Evolutionary conservation across 2,329 filamentous ascomycete genomes (phyloP).

Genomic region (Alternaria alternata): DNA sequence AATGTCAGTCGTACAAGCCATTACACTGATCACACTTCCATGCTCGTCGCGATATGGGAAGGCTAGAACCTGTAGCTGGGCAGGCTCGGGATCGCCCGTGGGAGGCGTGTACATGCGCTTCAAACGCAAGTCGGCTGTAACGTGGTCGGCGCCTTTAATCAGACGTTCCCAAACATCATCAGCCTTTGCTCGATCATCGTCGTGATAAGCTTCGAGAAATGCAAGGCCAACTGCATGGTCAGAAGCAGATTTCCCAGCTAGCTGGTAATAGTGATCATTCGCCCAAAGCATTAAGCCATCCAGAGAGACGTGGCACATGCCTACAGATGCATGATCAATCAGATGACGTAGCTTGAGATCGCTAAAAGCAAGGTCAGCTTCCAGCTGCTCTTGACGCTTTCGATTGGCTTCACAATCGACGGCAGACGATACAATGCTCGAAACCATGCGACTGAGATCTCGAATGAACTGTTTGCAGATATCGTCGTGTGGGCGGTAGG

Average conservation of each 20-base stretch:
- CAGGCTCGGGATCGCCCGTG: slow-evolving; percentile 40
- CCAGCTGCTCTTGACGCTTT: slow-evolving; percentile 41
- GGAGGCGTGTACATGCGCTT: slow-evolving; percentile 44
- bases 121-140: slow-evolving; percentile 38
- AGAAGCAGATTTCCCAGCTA: slow-evolving; percentile 31
- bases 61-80: slow-evolving; percentile 44
- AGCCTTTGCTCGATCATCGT: slow-evolving; percentile 38
- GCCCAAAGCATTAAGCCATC: slow-evolving; percentile 46
- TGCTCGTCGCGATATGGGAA: slow-evolving; percentile 46
- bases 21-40: slow-evolving; percentile 43
- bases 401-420: slow-evolving; percentile 30
- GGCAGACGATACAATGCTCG: slow-evolving; percentile 39
- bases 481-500: slow-evolving; percentile 43
- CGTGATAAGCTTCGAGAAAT: slow-evolving; percentile 40
- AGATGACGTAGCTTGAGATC: slow-evolving; percentile 47
- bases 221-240: slow-evolving; percentile 24
- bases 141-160: slow-evolving; percentile 34
- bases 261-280: slow-evolving; percentile 45
- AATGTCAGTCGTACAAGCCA: slow-evolving; percentile 53
- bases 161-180: slow-evolving; percentile 37
- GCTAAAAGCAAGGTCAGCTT: slow-evolving; percentile 46
- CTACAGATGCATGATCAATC: slow-evolving; percentile 47
- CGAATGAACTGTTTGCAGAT: slow-evolving; percentile 44
- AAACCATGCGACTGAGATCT: slow-evolving; percentile 43
- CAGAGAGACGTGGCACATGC: slow-evolving; percentile 44